Base-by-base conservation (phyloP, 331 rosid genomes). In the Ulmus americana region DNA sequence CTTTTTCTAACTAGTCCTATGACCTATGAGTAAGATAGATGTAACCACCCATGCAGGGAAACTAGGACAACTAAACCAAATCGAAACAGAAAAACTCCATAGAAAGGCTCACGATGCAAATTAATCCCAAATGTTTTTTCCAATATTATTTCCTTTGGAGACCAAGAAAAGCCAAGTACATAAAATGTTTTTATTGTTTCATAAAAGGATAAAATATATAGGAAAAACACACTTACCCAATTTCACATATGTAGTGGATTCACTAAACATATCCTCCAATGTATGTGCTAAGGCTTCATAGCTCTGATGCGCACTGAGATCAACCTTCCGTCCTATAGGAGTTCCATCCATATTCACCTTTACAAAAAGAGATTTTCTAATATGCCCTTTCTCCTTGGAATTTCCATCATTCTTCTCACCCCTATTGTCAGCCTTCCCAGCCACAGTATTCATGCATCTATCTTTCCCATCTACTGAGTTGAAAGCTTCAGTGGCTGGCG, bases 271-370 rank as follows among this genome's bases (percentile, higher is more conserved):
- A 71, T 94, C 86, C 78, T 89, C 97, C 82, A 94, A 59, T 0
- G 85, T 69, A 40, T 58, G 77, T 0, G 91, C 83, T 47, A 94
- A 77, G 75, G 91, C 81, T 76, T 80, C 95, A 69, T 94, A 94
- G 73, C 88, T 70, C 12, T 79, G 77, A 71, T 94, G 95, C 56
- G 86, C 83, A 39, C 85, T 85, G 70, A 94, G 79, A 81, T 94
- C 84, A 69, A 94, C 83, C 83, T 94, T 94, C 68, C 98, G 80
- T 70, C 98, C 98, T 64, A 94, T 94, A 0, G 86, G 83, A 74
- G 69, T 79, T 54, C 98, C 95, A 55, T 94, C 95, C 97, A 85
- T 89, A 64, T 85, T 94, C 76, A 94, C 98, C 83, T 89, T 94
- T 78, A 94, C 91, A 45, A 85, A 85, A 59, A 70, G 68, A 50